A percentile compares a stretch with the other conserved stretches of the same genome.
These are phyloP conservation scores for Kazachstania kunashirensis DNA, from an alignment of 805 yeast genomes.

Conservation along the genomic window DNA sequence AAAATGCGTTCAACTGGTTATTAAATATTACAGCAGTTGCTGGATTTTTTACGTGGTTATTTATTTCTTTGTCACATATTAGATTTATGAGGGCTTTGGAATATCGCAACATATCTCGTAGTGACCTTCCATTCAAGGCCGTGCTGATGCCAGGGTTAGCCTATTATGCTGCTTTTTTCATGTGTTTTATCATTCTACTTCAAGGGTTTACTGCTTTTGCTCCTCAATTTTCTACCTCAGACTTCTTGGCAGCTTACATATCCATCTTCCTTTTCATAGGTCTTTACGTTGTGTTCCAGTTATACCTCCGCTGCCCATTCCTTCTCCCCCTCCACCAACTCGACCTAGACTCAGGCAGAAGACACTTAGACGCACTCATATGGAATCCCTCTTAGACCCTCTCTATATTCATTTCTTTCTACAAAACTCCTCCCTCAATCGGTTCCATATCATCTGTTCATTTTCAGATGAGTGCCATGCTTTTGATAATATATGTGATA, in stretches of 20 bases:
- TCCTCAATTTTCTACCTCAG: conserved; percentile 38
- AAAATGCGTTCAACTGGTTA: conserved; percentile 60
- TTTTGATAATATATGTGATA: conserved; percentile 15
- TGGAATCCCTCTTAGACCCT: background rate
- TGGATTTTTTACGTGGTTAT: conserved; percentile 65
- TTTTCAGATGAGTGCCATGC: conserved; percentile 13
- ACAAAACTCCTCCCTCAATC: background rate
- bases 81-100: conserved; percentile 61
- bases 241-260: conserved; percentile 62
- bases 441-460: conserved; percentile 3
- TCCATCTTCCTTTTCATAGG: conserved; percentile 48
- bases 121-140: conserved; percentile 67
- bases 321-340: conserved; percentile 1
- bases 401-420: conserved; percentile 26
- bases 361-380: conserved; percentile 1
- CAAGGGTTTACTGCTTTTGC: conserved; percentile 68
- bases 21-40: conserved; percentile 69
- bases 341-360: conserved; percentile 3
- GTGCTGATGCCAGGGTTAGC: conserved; percentile 58
- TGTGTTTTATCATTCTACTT: conserved; percentile 49
- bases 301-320: conserved; percentile 1
- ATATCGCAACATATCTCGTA: conserved; percentile 54
- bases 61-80: conserved; percentile 53
- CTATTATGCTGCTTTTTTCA: conserved; percentile 48
- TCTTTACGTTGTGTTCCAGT: conserved; percentile 1